Percentiles rank a stretch among this genome's conserved stretches.
Evolutionary conservation across 176 grass and related monocot genomes (phyloP).

Genomic region (Microstegium vimineum): DNA sequence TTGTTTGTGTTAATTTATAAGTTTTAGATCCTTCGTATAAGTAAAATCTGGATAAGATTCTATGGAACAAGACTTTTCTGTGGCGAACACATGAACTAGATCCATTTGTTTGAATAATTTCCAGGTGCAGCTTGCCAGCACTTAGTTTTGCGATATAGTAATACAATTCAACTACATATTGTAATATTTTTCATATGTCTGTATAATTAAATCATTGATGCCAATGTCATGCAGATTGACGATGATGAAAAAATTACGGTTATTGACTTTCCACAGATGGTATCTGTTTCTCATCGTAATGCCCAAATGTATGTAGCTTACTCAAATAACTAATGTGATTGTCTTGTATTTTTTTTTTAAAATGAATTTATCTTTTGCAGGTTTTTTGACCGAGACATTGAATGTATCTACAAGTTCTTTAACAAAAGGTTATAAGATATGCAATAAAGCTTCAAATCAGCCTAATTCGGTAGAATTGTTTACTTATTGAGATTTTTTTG

Average conservation of each 20-base stretch:
- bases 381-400: constrained; percentile 94
- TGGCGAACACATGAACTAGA: neutral
- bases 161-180: neutral
- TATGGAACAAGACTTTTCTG: neutral
- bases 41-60: neutral
- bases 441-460: neutral
- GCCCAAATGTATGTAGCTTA: constrained; percentile 71
- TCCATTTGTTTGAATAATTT: neutral
- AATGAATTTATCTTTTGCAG: constrained; percentile 33
- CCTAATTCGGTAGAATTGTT: neutral
- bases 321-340: neutral
- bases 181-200: neutral
- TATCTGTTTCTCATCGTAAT: constrained; percentile 92
- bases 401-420: constrained; percentile 96
- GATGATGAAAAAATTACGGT: constrained; percentile 80
- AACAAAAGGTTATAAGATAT: constrained; percentile 65
- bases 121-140: neutral
- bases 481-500: constrained; percentile 25
- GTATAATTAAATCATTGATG: neutral
- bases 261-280: constrained; percentile 99
- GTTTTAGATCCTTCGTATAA: neutral
- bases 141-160: neutral
- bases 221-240: constrained; percentile 57
- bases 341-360: neutral
- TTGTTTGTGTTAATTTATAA: neutral